Conservation (phyloP, 192 early-diverging fungal genomes). For the Coemansia sp. region DNA sequence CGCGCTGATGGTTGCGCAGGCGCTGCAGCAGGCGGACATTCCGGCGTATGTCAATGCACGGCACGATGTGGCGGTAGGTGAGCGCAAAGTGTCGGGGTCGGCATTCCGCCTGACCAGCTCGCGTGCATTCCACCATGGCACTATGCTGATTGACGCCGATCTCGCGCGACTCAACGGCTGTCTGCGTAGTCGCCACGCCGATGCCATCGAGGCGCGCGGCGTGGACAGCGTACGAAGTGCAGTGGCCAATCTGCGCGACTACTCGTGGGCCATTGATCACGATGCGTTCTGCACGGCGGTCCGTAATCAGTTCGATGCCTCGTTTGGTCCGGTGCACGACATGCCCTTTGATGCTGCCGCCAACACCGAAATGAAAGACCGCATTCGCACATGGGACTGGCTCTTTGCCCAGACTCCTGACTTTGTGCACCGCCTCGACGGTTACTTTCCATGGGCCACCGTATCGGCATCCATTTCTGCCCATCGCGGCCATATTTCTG, state of each 20-base stretch:
- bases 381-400: constrained; percentile 82
- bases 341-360: neutral
- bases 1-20: constrained; percentile 73
- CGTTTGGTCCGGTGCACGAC: constrained; percentile 48
- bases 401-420: constrained; percentile 89
- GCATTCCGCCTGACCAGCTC: constrained; percentile 87
- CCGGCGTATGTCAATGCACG: constrained; percentile 80
- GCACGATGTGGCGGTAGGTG: constrained; percentile 86
- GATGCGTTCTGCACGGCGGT: constrained; percentile 77
- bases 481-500: constrained; percentile 31
- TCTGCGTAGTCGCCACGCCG: constrained; percentile 53
- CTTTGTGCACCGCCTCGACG: constrained; percentile 61
- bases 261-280: constrained; percentile 83
- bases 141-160: constrained; percentile 95
- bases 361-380: constrained; percentile 21
- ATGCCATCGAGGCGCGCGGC: constrained; percentile 76
- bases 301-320: constrained; percentile 64
- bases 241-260: constrained; percentile 79
- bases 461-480: constrained; percentile 22
- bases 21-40: constrained; percentile 73
- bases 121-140: constrained; percentile 94
- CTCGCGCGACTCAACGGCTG: constrained; percentile 57
- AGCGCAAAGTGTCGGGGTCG: constrained; percentile 86
- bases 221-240: constrained; percentile 87
- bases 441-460: constrained; percentile 30